Base-by-base conservation (phyloP, 1,139 yeast species). In the Hemisphaericaspora subhashii region DNA sequence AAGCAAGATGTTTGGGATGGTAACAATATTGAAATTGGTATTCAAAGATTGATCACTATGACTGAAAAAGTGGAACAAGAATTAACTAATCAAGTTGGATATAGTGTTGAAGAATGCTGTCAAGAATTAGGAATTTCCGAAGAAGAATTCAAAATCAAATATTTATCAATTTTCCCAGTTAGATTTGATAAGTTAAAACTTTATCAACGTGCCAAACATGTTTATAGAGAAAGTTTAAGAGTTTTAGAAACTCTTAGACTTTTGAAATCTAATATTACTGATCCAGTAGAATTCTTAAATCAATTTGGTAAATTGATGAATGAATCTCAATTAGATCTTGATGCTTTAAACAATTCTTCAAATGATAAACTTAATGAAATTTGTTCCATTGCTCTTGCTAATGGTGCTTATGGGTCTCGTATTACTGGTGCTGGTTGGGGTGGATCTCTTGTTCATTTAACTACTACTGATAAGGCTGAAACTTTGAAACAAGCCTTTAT, bases 341-440 rank as follows among this genome's bases (percentile, higher is more conserved):
- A 68, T 30, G 50, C 60, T 15, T 61, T 71, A 36, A 77, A 72
- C 58, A 73, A 79, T 42, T 78, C 84, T 41, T 79, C 87, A 2
- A 73, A 75, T 44, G 69, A 68, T 12, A 81, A 72, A 46, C 72
- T 77, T 41, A 80, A 78, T 42, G 60, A 61, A 8, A 61, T 83
- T 27, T 78, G 84, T 54, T 41, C 51, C 10, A 72, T 83, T 46
- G 87, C 86, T 3, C 58, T 67, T 18, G 56, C 52, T 3, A 68
- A 74, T 44, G 89, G 89, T 4, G 68, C 87, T 1, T 69, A 62
- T 44, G 89, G 89, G 18, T 78, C 87, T 3, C 70, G 90, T 47
- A 75, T 82, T 27, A 83, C 90, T 7, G 90, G 90, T 30, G 89
- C 90, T n/a, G 90, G 89, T 8, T 83, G 82, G 74, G 90, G 90